A percentile compares a stretch with the other conserved stretches of the same genome.
phyloP scores from a whole-genome alignment of 2,329 filamentous ascomycete species.

The Boeremia exigua region DNA sequence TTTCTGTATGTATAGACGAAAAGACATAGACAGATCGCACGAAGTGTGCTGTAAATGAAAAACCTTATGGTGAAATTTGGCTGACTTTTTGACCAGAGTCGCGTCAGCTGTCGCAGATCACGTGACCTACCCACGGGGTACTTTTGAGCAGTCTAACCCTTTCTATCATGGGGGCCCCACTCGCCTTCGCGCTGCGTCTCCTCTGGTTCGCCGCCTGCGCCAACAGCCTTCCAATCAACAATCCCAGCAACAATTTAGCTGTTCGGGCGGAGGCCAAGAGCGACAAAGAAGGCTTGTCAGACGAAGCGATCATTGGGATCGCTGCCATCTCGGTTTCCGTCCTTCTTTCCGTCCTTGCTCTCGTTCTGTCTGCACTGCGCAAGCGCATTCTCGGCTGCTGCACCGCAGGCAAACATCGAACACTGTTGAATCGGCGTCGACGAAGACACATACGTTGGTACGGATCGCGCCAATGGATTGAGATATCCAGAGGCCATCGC shows the following conservation, averaged over 20 bases:
- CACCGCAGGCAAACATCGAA: background rate
- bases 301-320: background rate
- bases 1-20: too few relatives aligned
- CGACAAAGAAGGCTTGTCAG: background rate
- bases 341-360: background rate
- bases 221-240: background rate
- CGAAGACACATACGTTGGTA: background rate
- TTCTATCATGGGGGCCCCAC: background rate
- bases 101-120: too few relatives aligned
- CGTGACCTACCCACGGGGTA: background rate
- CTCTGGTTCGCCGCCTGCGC: background rate
- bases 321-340: background rate
- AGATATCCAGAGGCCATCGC: background rate
- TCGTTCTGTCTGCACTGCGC: background rate
- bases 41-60: too few relatives aligned
- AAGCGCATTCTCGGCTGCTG: background rate
- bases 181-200: background rate
- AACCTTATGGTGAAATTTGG: too few relatives aligned
- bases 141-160: background rate
- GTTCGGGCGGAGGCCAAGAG: background rate
- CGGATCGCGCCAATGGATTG: background rate
- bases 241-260: background rate
- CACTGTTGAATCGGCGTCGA: background rate
- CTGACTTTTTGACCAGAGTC: too few relatives aligned
- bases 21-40: too few relatives aligned